Evolutionary conservation across 2,329 filamentous ascomycete species (phyloP).

Genomic region (Sphaerostilbella broomeana): DNA sequence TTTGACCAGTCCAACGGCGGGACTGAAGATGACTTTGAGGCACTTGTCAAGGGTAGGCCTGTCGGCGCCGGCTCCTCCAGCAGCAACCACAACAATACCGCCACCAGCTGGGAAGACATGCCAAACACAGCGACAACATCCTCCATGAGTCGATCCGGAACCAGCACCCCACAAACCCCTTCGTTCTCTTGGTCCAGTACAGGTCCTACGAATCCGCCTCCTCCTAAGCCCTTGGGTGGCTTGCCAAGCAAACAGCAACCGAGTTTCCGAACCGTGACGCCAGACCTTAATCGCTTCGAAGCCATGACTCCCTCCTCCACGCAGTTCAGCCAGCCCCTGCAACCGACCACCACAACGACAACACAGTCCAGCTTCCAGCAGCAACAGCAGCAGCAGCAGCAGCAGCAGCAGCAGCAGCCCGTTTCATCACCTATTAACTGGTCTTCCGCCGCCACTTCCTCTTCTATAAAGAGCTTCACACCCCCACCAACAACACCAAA

Average conservation of each 20-base stretch:
- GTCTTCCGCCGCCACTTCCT: constrained; percentile 35
- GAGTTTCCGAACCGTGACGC: constrained; percentile 51
- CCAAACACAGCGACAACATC: constrained; percentile 23
- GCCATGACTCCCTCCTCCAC: constrained; percentile 52
- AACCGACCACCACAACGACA: too few relatives aligned
- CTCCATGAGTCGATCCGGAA: constrained; percentile 22
- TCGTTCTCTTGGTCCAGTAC: constrained; percentile 63
- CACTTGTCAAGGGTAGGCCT: constrained; percentile 68
- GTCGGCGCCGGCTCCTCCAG: constrained; percentile 32
- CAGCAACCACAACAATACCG: constrained; percentile 32
- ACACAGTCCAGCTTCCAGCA: constrained; percentile 23
- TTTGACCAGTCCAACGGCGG: constrained; percentile 48
- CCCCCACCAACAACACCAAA: constrained; percentile 26
- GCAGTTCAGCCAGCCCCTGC: constrained; percentile 57
- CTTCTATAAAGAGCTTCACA: constrained; percentile 12
- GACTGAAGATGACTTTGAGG: constrained; percentile 73
- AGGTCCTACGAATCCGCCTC: constrained; percentile 36
- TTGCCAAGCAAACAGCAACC: constrained; percentile 33
- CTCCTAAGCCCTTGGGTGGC: constrained; percentile 25
- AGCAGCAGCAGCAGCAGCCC: constrained; percentile 20
- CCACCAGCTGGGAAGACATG: constrained; percentile 44
- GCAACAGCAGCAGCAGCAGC: constrained; percentile 21
- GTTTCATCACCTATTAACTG: constrained; percentile 41
- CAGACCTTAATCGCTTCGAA: constrained; percentile 50
- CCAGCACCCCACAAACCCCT: constrained; percentile 37